A percentile compares a stretch with the other conserved stretches of the same genome.
Conservation (phyloP, 2,329 filamentous ascomycete genomes). For the Celoporthe dispersa region DNA sequence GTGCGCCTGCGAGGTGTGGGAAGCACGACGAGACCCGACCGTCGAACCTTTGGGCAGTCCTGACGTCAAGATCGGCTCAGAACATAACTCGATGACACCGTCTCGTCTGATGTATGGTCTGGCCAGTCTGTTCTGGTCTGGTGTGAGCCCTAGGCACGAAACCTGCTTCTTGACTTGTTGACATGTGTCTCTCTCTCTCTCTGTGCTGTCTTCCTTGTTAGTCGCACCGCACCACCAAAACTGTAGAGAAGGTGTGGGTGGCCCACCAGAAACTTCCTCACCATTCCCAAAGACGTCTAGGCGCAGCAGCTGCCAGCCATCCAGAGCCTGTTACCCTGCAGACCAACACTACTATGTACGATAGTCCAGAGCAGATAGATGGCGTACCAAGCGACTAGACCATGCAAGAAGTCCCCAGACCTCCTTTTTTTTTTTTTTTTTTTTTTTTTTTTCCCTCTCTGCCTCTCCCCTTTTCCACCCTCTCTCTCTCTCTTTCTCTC, state of each 20-base stretch:
- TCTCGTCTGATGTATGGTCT: neutral
- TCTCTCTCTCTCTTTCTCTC: neutral
- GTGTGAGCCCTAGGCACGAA: neutral
- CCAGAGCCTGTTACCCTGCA: neutral
- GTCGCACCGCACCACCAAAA: neutral
- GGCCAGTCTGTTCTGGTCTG: neutral
- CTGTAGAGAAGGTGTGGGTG: neutral
- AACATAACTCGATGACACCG: neutral
- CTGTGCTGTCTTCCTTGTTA: neutral
- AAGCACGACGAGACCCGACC: neutral
- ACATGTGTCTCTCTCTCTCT: constrained; percentile 1
- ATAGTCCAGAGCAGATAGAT: neutral
- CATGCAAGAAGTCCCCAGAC: neutral
- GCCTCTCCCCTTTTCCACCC: too few relatives aligned
- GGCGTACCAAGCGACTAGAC: neutral
- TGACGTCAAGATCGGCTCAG: neutral
- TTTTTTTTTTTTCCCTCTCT: too few relatives aligned
- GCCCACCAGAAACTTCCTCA: neutral
- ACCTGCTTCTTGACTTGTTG: neutral
- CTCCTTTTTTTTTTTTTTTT: constrained; percentile 8
- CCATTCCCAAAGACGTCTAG: constrained; percentile 14
- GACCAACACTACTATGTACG: neutral
- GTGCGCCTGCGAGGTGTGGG: neutral
- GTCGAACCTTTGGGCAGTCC: neutral
- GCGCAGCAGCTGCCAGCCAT: constrained; percentile 4